phyloP scores from a whole-genome alignment of 352 stramenopile genomes.

The Phytophthora pini region DNA sequence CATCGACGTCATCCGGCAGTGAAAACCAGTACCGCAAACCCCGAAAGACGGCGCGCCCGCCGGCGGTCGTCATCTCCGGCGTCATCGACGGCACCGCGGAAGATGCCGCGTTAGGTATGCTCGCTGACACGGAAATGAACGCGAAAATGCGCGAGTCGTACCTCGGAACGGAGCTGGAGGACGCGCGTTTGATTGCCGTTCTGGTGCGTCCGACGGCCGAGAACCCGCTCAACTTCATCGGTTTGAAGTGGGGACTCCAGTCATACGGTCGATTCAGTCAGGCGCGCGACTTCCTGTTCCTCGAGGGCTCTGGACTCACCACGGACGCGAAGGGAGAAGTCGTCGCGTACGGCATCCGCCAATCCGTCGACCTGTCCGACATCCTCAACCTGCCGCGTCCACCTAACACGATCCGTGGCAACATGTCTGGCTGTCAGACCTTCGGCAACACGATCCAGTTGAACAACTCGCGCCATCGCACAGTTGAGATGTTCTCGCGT shows the following conservation, averaged over 20 bases:
- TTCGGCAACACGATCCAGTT: slow-evolving; percentile 33
- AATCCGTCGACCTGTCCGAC: slow-evolving; percentile 41
- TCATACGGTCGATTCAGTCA: slow-evolving; percentile 44
- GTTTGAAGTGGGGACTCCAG: slow-evolving; percentile 52
- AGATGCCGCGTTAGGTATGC: slow-evolving; percentile 45
- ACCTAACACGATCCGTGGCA: slow-evolving; percentile 45
- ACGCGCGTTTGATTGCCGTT: slow-evolving; percentile 43
- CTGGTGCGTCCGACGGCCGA: slow-evolving; percentile 34
- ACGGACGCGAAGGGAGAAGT: slow-evolving; percentile 34
- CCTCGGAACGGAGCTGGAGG: slow-evolving; percentile 43
- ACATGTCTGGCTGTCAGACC: slow-evolving; percentile 43
- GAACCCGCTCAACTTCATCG: slow-evolving; percentile 50
- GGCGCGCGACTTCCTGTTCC: slow-evolving; percentile 49
- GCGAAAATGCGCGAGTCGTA: slow-evolving; percentile 49
- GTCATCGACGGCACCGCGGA: slow-evolving; percentile 46
- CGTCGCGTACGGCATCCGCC: slow-evolving; percentile 40
- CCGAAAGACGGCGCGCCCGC: slow-evolving; percentile 33
- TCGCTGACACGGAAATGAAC: slow-evolving; percentile 48
- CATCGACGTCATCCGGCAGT: slow-evolving; percentile 29
- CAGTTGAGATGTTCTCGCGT: slow-evolving; percentile 46
- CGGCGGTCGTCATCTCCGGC: slow-evolving; percentile 40
- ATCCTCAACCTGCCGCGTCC: slow-evolving; percentile 34
- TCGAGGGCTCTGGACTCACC: slow-evolving; percentile 46
- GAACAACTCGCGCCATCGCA: slow-evolving; percentile 14
- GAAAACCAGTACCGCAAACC: slow-evolving; percentile 23